Evolutionary conservation across 2,329 filamentous ascomycete genomes (phyloP).

Genomic region (Mariannaea elegans): DNA sequence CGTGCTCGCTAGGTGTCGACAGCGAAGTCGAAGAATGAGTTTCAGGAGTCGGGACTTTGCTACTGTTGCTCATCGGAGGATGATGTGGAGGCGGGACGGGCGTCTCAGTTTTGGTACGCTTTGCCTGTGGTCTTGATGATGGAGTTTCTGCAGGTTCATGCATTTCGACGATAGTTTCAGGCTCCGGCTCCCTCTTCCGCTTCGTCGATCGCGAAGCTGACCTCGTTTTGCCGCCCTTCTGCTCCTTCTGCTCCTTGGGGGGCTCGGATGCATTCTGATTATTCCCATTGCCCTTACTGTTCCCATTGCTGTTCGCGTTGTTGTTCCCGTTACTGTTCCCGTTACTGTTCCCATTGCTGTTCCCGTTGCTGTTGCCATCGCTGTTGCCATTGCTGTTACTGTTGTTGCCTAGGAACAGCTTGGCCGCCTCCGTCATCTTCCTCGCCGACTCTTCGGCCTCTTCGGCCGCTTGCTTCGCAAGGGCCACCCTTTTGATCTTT

Average conservation of each 20-base stretch:
- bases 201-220: constrained; percentile 50
- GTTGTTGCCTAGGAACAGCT: constrained; percentile 52
- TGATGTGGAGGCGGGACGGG: constrained; percentile 60
- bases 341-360: constrained; percentile 23
- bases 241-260: constrained; percentile 37
- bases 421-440: constrained; percentile 60
- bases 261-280: constrained; percentile 39
- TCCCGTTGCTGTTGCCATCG: constrained; percentile 24
- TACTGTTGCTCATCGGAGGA: constrained; percentile 39
- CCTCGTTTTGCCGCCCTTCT: constrained; percentile 40
- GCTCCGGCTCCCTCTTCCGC: constrained; percentile 55
- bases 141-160: constrained; percentile 41
- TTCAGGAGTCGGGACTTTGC: constrained; percentile 39
- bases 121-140: constrained; percentile 52
- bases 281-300: constrained; percentile 19
- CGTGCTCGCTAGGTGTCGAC: constrained; percentile 27
- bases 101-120: constrained; percentile 66
- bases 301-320: constrained; percentile 17
- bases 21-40: constrained; percentile 29
- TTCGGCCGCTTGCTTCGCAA: constrained; percentile 68
- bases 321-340: constrained; percentile 24
- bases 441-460: constrained; percentile 67
- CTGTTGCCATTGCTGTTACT: background rate
- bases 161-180: constrained; percentile 41
- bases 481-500: constrained; percentile 73